Percentiles rank a stretch among this genome's conserved stretches.
phyloP scores from a whole-genome alignment of 2,329 filamentous ascomycete species.

The Phaeophleospora eucalypticola region DNA sequence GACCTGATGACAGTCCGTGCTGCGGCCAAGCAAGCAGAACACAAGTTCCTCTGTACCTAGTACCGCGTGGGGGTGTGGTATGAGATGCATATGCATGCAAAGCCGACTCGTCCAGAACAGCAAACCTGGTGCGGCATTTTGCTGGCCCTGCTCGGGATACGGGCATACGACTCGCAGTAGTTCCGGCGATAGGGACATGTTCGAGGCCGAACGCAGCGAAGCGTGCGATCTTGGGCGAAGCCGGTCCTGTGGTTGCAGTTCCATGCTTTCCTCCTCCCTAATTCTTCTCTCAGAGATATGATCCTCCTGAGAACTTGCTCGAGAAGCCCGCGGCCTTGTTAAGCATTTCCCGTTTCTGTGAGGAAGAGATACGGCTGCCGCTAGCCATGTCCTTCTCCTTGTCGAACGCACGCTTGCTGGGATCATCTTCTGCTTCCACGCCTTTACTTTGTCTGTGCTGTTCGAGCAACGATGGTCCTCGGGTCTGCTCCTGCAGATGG shows the following conservation, averaged over 20 bases:
- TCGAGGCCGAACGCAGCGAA: too few species aligned
- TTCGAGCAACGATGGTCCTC: constrained; percentile 44
- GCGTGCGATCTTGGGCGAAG: too few species aligned
- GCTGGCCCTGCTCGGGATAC: too few species aligned
- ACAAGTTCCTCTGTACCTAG: too few species aligned
- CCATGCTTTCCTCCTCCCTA: not conserved
- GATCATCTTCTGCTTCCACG: constrained; percentile 71
- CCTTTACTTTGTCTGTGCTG: constrained; percentile 44
- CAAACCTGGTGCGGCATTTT: too few species aligned
- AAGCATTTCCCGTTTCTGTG: constrained; percentile 73
- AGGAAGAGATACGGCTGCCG: constrained; percentile 61
- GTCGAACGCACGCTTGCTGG: constrained; percentile 83
- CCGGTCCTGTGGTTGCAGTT: too few species aligned
- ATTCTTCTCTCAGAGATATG: constrained; percentile 45
- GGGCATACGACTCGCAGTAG: too few species aligned
- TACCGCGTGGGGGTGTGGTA: too few species aligned
- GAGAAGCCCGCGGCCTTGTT: constrained; percentile 77
- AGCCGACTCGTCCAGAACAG: too few species aligned
- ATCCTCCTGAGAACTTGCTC: constrained; percentile 73
- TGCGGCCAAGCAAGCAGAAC: not conserved
- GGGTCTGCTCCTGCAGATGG: constrained; percentile 37
- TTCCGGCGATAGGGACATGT: too few species aligned
- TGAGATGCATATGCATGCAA: too few species aligned
- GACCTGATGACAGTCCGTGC: not conserved
- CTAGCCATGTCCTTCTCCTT: constrained; percentile 89